Evolutionary conservation across 352 stramenopile genomes (phyloP), one percentile per base, ranked within the genome.

Genomic region (Phytopythium montanum): DNA sequence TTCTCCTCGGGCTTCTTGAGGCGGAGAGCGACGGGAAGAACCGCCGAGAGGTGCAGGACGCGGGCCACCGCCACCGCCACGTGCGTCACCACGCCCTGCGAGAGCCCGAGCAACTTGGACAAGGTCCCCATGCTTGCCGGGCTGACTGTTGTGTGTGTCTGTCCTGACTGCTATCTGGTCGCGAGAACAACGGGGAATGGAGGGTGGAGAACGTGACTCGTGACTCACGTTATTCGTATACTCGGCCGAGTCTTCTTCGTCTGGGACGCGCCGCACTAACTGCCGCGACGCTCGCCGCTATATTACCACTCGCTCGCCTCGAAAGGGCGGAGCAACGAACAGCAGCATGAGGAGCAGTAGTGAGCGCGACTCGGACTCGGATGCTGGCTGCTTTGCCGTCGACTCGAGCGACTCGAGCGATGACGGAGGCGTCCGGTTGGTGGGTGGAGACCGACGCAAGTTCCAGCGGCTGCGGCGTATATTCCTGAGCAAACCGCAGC

Each of bases 401-500:
- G 57, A 48, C 13, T 52, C 44, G 64, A 36, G 18, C 44, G 19
- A 33, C 12, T 0, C 41, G 41, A 31, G 14, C 21, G 53, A 54
- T 42, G 54, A 69, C 1, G 36, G 19, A 23, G 68, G 69, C 14
- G 50, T 77, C 45, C 48, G 69, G 16, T 54, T 72, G 29, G 44
- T 63, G 18, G 60, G 76, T 44, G 80, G 69, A 49, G 79, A 60
- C 18, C 61, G 76, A 18, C 60, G 63, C 21, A 87, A 86, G 33
- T 72, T 90, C 44, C 62, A 75, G 33, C 72, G 80, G 7, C 63
- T 90, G 39, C 72, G 80, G 13, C 80, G 80, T 50, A 90, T 90
- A 55, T 90, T 88, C 59, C 65, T 90, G 31, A 90, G 75, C 45
- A 73, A 72, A n/a, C n/a, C 31, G 2, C 4, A 31, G 14, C 2